Evolutionary conservation across 2,329 filamentous ascomycete genomes (phyloP), one percentile per base, ranked within the genome.

Genomic region (Ceratocystiopsis brevicomis): DNA sequence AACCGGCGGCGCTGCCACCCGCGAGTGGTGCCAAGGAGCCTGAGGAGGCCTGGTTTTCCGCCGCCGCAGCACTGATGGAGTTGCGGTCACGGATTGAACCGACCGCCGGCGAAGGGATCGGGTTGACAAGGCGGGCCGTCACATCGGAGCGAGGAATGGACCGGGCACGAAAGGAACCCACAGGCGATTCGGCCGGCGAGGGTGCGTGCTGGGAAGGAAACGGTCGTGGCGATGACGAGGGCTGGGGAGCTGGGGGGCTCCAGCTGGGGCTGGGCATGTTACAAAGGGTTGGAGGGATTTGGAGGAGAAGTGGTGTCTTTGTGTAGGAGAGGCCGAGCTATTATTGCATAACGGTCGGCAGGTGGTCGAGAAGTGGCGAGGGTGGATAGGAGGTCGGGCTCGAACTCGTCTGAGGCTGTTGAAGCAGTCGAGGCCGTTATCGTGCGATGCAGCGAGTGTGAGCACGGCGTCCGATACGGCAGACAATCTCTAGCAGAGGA

Each of bases 21-120:
- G 78, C 67, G 35, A 92, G 68, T 35, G 82, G 78, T 36, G 76
- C 69, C 45, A 75, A 60, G 43, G 58, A 62, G 17, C 64, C 66
- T 34, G 63, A 52, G n/a, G 55, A 18, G 65, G 62, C 44, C 69
- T 69, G 54, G 67, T 38, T 40, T 11, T 25, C 45, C 13, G 44
- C 39, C 6, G 35, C 37, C 1, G 38, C 21, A 8, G 25, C 25
- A 11, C 25, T 30, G 25, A 30, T 9, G 25, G 25, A 30, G 25
- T 30, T 30, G 25, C 25, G 25, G 25, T 9, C 25, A 30, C 25
- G 25, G 25, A 30, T 6, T 2, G 34, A 40, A 15, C 36, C 41
- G 32, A 9, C 21, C n/a, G 16, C 39, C 37, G 17, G 39, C 45
- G 14, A 34, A 8, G 65, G 64, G 17, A 74, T 61, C 32, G 73